Base-by-base conservation (phyloP, 2,329 filamentous ascomycete species). In the Alternaria ethzedia region DNA sequence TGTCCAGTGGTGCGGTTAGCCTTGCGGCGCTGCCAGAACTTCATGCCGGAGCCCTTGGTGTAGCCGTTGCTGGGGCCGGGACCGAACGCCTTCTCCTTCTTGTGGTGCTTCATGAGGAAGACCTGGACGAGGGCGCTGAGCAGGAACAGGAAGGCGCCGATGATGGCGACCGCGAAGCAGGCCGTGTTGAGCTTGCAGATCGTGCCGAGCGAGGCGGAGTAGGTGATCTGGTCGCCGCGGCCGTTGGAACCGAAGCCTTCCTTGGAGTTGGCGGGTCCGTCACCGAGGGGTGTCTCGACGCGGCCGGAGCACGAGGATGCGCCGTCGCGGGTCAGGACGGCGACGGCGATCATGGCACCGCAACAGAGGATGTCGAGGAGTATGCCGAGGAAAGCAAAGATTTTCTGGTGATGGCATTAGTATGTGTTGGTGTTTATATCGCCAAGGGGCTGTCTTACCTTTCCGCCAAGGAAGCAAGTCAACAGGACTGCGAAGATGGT, bases 301-400 rank as follows among this genome's bases (percentile, higher is more conserved):
- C 82, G 82, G 51, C 88, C 88, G 13, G 81, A 84, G 83, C 94
- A 97, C 54, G 82, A 86, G 64, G 85, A 80, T 0, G 88, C 87
- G 41, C 94, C 94, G 59, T 87, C 81, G 41, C 91, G 87, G 63
- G 92, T 94, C 66, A 92, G 85, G 52, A 90, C 84, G 1, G 94
- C 93, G 63, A 97, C 87, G 75, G 94, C 96, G 75, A 96, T 87
- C 83, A 96, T 96, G 62, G 85, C 88, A 44, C 87, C 92, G 56
- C 88, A 82, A 80, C 97, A 97, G 73, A 86, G 86, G 57, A 96
- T 72, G 75, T 97, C 93, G 51, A 97, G 84, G 23, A 94, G 65
- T 66, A 97, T 88, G 67, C 88, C 91, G 57, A 96, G 68, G 74
- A 90, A 85, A 4, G 91, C 91, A 63, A 94, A 90, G 79, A 95